Base-by-base conservation (phyloP, 768 basidiomycete genomes). In the Lactifluus pinguis region DNA sequence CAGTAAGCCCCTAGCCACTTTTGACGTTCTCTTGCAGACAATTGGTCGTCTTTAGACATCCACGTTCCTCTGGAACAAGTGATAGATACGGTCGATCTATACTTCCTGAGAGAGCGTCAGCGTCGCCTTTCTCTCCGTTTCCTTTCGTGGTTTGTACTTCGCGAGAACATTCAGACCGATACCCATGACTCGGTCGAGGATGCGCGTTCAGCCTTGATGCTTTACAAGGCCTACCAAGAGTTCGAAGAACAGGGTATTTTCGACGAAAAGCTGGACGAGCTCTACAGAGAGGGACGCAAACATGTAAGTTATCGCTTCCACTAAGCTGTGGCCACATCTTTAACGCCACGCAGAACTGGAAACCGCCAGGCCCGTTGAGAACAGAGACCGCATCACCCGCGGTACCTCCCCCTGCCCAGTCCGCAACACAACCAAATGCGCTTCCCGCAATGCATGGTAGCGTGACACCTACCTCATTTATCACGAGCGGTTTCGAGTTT, bases 121-220 rank as follows among this genome's bases (percentile, higher is more conserved):
- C 85, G 95, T 17, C 86, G 94, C 59, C 78, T 98, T 41, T 95
- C 94, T 0, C 77, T 99, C 21, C 84, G 92, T 8, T 99, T 98
- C 75, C 79, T 98, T 29, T 84, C 94, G 0, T 99, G 94, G 92
- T 93, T 87, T 71, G 80, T 98, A n/a, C 77, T 98, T 10, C 81
- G 87, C 49, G 85, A 93, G 69, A 85, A 89, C 67, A 98, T 99
- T 59, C 95, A 98, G 72, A 89, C 83, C 3, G 92, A 93, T 21
- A 91, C 85, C 13, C 95, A 99, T 71, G 97, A 98, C 72, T 98
- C 95, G n/a, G 95, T 99, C 66, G 97, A 99, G 72, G 95, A 98
- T 68, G 92, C 94, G 0, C 80, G 83, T 7, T 91, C 89, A 6
- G 94, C 95, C 0, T 75, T 97, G 34, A 79, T 85, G 65, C 76